A percentile compares a stretch with the other conserved stretches of the same genome.
phyloP scores from a whole-genome alignment of 2,329 filamentous ascomycete species.

The Xenoacremonium recifei region DNA sequence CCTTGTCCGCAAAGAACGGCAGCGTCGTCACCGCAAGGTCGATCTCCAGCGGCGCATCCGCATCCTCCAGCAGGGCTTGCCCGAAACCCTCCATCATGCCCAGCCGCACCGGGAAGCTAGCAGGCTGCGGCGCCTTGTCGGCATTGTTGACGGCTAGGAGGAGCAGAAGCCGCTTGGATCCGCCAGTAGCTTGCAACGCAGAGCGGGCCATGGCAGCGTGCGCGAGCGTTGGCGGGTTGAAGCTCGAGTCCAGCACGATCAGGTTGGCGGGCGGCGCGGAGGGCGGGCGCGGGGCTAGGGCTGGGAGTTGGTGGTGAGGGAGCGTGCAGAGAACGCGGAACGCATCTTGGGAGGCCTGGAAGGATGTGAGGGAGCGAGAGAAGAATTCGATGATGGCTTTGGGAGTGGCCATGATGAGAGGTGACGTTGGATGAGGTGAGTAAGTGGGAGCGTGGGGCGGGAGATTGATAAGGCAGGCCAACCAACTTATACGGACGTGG shows the following conservation, averaged over 20 bases:
- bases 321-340: slow-evolving; percentile 47
- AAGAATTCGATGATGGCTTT: slow-evolving; percentile 40
- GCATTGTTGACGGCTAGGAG: slow-evolving; percentile 64
- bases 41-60: slow-evolving; percentile 31
- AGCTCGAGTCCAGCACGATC: slow-evolving; percentile 64
- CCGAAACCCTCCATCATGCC: slow-evolving; percentile 72
- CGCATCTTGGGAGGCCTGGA: slow-evolving; percentile 40
- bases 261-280: slow-evolving; percentile 31
- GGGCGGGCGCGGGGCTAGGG: slow-evolving; percentile 14
- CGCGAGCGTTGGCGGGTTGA: slow-evolving; percentile 65
- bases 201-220: slow-evolving; percentile 57
- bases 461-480: not conserved
- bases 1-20: slow-evolving; percentile 75
- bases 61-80: slow-evolving; percentile 42
- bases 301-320: slow-evolving; percentile 16
- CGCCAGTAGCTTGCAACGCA: slow-evolving; percentile 33
- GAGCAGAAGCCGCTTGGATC: slow-evolving; percentile 47
- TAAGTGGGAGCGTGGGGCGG: slow-evolving; percentile 14
- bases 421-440: not conserved
- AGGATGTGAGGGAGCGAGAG: slow-evolving; percentile 41
- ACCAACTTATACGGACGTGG: no score
- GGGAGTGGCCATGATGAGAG: slow-evolving; percentile 7
- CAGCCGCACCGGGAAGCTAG: slow-evolving; percentile 64
- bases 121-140: slow-evolving; percentile 66
- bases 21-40: slow-evolving; percentile 71